phyloP scores from a whole-genome alignment of 2,329 filamentous ascomycete species.

The Tolypocladium ophioglossoides region DNA sequence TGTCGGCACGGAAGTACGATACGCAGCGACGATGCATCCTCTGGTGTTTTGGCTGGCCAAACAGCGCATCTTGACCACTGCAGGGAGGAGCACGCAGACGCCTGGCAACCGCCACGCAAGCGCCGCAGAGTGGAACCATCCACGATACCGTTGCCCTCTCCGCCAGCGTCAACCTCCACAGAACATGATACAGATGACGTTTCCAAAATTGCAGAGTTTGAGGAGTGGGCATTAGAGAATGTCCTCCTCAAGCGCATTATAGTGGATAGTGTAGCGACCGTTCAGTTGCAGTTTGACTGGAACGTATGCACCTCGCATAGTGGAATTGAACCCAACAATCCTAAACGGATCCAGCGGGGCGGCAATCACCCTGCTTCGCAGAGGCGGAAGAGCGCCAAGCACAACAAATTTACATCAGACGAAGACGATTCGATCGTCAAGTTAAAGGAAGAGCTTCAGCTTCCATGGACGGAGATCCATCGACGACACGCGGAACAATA shows the following conservation, averaged over 20 bases:
- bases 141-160: background rate
- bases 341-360: too few species aligned
- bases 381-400: too few species aligned
- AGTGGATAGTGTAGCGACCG: conserved; percentile 3
- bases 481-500: too few species aligned
- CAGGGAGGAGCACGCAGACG: background rate
- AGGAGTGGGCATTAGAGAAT: conserved; percentile 4
- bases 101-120: background rate
- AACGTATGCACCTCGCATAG: too few species aligned
- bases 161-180: background rate
- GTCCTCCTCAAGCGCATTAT: conserved; percentile 5
- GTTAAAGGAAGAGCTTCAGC: too few species aligned
- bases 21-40: background rate
- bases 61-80: background rate
- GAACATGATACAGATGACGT: background rate
- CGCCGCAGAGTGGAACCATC: background rate
- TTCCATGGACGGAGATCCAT: too few species aligned
- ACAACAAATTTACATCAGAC: too few species aligned
- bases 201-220: conserved; percentile 2
- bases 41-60: background rate
- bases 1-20: background rate
- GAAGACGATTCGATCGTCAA: too few species aligned
- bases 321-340: too few species aligned
- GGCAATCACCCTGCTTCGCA: too few species aligned
- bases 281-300: conserved; percentile 7